Evolutionary conservation across 139 green algal genomes (phyloP), one percentile per base, ranked within the genome.

Genomic region (Diplosphaera chodatii): DNA sequence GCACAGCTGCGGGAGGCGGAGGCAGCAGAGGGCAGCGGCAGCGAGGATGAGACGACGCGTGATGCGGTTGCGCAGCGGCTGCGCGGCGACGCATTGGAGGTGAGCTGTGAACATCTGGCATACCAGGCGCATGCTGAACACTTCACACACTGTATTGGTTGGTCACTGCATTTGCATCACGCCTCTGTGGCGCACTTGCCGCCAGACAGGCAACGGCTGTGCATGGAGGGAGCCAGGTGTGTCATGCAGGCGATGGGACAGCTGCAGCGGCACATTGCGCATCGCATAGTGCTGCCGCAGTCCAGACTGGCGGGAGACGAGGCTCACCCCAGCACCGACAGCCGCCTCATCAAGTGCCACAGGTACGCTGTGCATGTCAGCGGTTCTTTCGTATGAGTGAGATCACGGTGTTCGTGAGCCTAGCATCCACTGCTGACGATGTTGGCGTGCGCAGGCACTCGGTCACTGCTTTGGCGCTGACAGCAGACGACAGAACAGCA

Each of bases 391-490:
- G n/a, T n/a, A n/a, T n/a, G n/a, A n/a, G n/a, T n/a, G n/a, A n/a
- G n/a, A n/a, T n/a, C n/a, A n/a, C n/a, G n/a, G n/a, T n/a, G n/a
- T n/a, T n/a, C n/a, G n/a, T n/a, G n/a, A n/a, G n/a, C n/a, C n/a
- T 34, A 29, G 15, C 18, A 34, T 10, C 32, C 56, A 4, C 6
- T 55, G 30, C 41, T 32, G 40, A 31, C 21, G 32, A 16, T 63
- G 6, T 0, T 71, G 10, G 23, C n/a, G 22, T 31, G 21, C 33
- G 69, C 77, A 89, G 77, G 63, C 66, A 85, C 41, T 37, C 83
- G 1, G 86, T 92, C 0, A 97, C 92, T 37, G 89, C 86, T 0
- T 34, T 96, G 6, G 82, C 86, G 10, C 80, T 97, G 2, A 84
- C 80, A 1, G 5, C 74, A 1, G 91, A 97, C 71, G 92, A 95